These are phyloP conservation scores for Pythium folliculosum DNA, from an alignment of 352 stramenopile species.

Conservation along the genomic window DNA sequence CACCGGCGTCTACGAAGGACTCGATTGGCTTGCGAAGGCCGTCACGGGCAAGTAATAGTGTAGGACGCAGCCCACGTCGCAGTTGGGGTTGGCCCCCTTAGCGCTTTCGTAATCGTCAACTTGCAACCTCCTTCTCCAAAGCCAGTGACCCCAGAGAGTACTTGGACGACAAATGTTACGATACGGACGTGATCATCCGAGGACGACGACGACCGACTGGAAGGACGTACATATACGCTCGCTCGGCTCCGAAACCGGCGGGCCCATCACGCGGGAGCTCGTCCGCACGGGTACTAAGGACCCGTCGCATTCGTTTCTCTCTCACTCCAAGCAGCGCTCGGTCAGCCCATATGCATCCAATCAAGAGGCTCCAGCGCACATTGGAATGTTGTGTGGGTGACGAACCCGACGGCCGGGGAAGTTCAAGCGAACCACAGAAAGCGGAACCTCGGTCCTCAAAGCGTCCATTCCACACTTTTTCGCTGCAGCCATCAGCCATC, in stretches of 20 bases:
- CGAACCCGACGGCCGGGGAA: too few species aligned
- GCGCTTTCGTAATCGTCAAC: too few species aligned
- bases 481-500: neutral
- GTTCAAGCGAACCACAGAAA: too few species aligned
- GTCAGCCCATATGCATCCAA: neutral
- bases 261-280: neutral
- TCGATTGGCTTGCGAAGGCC: slow-evolving; percentile 22
- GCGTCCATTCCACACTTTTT: too few species aligned
- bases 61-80: neutral
- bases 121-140: neutral
- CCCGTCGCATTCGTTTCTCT: neutral
- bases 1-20: slow-evolving; percentile 20
- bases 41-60: neutral
- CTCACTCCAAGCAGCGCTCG: too few species aligned
- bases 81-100: too few species aligned
- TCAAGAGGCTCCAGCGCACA: neutral
- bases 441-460: too few species aligned
- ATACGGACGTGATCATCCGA: neutral
- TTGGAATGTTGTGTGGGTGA: neutral
- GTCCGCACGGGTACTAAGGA: too few species aligned
- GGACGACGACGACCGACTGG: neutral
- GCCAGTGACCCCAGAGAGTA: neutral
- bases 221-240: slow-evolving; percentile 9
- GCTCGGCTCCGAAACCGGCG: neutral
- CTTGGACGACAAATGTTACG: neutral